Evolutionary conservation across 2,329 filamentous ascomycete genomes (phyloP), one percentile per base, ranked within the genome.

Genomic region (Alternaria gaisen): DNA sequence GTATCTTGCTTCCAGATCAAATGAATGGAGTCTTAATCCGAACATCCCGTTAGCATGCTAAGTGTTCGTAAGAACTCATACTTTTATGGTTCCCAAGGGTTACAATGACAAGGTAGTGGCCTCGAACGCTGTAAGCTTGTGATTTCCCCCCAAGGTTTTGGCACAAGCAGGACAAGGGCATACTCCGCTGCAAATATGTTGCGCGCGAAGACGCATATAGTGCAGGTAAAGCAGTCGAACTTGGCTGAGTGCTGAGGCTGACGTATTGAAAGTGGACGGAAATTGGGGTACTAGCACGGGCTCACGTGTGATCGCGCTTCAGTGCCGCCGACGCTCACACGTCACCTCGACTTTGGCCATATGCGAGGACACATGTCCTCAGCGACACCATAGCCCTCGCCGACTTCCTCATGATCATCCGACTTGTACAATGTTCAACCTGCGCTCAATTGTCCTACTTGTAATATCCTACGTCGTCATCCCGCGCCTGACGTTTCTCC

Each of bases 401-500:
- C 41, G 24, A 50, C 36, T 20, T 47, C 36, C 48, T n/a, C 59
- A 66, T 66, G 66, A 50, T 44, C 56, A 20, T 22, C 30, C n/a
- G 46, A 56, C 55, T 46, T 46, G 36, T 61, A 66, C 40, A 48
- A 78, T 78, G 76, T 70, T 76, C 64, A 77, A 69, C 62, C 36
- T 72, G 59, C 75, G 74, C 63, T 72, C 73, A 18, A 70, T 78
- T 40, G 48, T 73, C 12, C 53, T 77, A 24, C 63, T 77, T 52
- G 67, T 74, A 44, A 52, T 77, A 30, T 77, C 73, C 56, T 78
- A 77, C 60, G 65, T 77, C 38, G 61, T 78, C 8, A 73, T 78
- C n/a, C 76, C 76, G 50, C 73, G 74, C 56, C 75, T 78, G 42
- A 77, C 75, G 6, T 78, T 78, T 62, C 75, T 78, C 32, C 74